phyloP scores from a whole-genome alignment of 179 eudicot genomes.

The Beta lomatogona region DNA sequence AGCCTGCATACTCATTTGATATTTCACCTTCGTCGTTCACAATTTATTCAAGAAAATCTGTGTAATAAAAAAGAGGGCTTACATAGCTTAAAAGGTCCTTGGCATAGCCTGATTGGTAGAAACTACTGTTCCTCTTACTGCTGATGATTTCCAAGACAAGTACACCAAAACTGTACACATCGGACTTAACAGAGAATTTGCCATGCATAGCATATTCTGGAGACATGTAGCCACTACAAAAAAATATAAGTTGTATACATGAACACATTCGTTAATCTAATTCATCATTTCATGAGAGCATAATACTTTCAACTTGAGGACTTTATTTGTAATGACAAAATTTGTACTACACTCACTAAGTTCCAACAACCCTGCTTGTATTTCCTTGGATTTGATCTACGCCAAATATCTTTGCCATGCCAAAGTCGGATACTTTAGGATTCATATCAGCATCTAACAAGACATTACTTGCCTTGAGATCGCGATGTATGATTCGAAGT shows the following conservation, averaged over 20 bases:
- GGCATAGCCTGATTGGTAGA: slow-evolving; percentile 20
- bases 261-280: no score
- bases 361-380: slow-evolving; percentile 37
- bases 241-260: background rate
- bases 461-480: slow-evolving; percentile 38
- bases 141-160: slow-evolving; percentile 35
- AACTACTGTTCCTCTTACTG: slow-evolving; percentile 27
- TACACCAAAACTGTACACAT: slow-evolving; percentile 37
- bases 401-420: slow-evolving; percentile 37
- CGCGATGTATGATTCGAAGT: slow-evolving; percentile 37
- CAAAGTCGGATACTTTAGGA: slow-evolving; percentile 40
- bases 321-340: background rate
- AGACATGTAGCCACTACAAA: slow-evolving; percentile 36
- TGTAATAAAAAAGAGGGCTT: background rate
- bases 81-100: slow-evolving; percentile 37
- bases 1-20: slow-evolving; percentile 16
- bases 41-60: background rate
- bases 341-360: slow-evolving; percentile 31
- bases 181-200: slow-evolving; percentile 32
- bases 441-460: slow-evolving; percentile 36
- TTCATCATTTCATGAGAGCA: no score
- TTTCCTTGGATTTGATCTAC: slow-evolving; percentile 34
- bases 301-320: no score
- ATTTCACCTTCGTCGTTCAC: background rate
- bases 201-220: slow-evolving; percentile 43